Conservation (phyloP, 1,284 basidiomycete genomes). For the Ustilago loliicola region DNA sequence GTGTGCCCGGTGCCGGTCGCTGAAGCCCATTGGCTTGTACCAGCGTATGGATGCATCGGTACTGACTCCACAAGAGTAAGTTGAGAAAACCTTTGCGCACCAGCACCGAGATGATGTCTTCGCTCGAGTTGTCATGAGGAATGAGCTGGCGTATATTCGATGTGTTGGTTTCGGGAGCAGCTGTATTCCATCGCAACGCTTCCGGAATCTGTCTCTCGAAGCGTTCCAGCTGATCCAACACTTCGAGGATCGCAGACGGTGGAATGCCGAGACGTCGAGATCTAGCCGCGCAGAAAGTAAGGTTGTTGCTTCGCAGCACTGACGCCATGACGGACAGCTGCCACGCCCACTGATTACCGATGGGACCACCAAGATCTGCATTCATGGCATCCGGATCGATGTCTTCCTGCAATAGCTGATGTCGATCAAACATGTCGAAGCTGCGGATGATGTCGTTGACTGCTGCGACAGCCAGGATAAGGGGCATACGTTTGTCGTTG, state of each 20-base stretch:
- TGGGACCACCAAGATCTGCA: conserved; percentile 25
- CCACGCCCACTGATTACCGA: conserved; percentile 40
- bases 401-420: conserved; percentile 45
- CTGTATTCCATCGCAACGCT: conserved; percentile 27
- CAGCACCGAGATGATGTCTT: conserved; percentile 42
- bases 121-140: conserved; percentile 26
- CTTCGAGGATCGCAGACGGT: conserved; percentile 34
- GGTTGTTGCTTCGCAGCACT: conserved; percentile 35
- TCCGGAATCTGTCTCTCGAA: conserved; percentile 45
- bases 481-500: conserved; percentile 44
- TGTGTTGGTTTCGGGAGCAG: conserved; percentile 1
- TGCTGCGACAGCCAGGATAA: conserved; percentile 31
- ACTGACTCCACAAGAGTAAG: conserved; percentile 36
- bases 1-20: conserved; percentile 24
- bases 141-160: conserved; percentile 24
- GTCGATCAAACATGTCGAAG: conserved; percentile 40
- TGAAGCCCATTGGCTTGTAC: conserved; percentile 36
- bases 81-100: conserved; percentile 43
- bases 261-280: conserved; percentile 41
- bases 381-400: conserved; percentile 41
- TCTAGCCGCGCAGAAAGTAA: conserved; percentile 35
- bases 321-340: conserved; percentile 42
- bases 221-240: conserved; percentile 39
- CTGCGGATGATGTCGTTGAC: conserved; percentile 44
- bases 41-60: conserved; percentile 38